Percentiles rank a stretch among this genome's conserved stretches.
Evolutionary conservation across 2,329 filamentous ascomycete genomes (phyloP).

Genomic region (Alternaria solani): DNA sequence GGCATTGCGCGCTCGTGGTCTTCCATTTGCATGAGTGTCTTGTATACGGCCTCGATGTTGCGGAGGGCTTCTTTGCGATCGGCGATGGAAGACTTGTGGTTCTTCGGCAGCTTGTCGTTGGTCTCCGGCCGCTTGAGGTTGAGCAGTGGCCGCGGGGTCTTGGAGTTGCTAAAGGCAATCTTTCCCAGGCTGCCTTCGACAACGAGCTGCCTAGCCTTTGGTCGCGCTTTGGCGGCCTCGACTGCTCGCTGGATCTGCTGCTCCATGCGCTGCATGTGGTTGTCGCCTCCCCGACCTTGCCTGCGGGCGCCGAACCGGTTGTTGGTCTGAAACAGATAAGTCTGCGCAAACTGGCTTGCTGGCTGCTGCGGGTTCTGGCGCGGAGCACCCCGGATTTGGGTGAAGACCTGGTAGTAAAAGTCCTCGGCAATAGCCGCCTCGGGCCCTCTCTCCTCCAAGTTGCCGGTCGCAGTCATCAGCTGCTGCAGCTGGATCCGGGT

Average conservation of each 20-base stretch:
- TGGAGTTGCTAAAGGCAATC: conserved; percentile 98
- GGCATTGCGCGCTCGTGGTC: conserved; percentile 87
- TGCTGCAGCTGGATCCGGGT: conserved; percentile 97
- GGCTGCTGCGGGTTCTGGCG: conserved; percentile 93
- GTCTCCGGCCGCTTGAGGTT: conserved; percentile 91
- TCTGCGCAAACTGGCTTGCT: conserved; percentile 95
- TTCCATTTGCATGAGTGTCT: conserved; percentile 89
- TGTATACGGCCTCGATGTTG: conserved; percentile 89
- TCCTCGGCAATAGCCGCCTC: conserved; percentile 88
- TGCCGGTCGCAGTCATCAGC: conserved; percentile 89
- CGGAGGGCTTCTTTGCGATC: conserved; percentile 84
- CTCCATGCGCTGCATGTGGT: conserved; percentile 98
- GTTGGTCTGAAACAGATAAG: conserved; percentile 94
- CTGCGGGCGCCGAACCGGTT: conserved; percentile 80
- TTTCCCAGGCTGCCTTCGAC: conserved; percentile 96
- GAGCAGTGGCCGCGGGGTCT: conserved; percentile 91
- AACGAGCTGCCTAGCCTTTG: conserved; percentile 96
- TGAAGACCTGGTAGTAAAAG: conserved; percentile 98
- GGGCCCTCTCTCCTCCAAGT: conserved; percentile 78
- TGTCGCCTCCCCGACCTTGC: conserved; percentile 85
- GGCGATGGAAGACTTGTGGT: conserved; percentile 61
- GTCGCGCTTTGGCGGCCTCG: conserved; percentile 95
- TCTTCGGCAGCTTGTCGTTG: conserved; percentile 56
- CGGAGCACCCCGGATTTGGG: conserved; percentile 88
- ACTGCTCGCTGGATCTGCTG: conserved; percentile 98